phyloP scores from a whole-genome alignment of 805 yeast genomes.

The Ogataea minuta region DNA sequence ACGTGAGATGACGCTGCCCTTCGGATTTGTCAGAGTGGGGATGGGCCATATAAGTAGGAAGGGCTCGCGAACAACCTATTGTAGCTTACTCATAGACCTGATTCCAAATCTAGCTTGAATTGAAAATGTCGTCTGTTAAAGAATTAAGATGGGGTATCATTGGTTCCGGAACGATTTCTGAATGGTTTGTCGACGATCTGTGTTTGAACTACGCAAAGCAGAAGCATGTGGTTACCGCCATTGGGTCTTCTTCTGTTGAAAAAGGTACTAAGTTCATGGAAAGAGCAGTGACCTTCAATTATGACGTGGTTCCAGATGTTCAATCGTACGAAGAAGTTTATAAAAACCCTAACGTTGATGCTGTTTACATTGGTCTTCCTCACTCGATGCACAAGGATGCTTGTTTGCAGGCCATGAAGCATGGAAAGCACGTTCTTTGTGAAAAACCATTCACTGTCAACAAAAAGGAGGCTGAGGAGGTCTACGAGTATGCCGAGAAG shows the following conservation, averaged over 20 bases:
- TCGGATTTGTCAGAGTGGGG: no score
- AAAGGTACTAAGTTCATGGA: slow-evolving; percentile 38
- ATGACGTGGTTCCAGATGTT: slow-evolving; percentile 15
- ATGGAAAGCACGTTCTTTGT: slow-evolving; percentile 51
- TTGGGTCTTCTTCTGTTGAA: slow-evolving; percentile 38
- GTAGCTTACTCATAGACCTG: no score
- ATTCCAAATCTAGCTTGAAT: no score
- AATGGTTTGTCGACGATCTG: slow-evolving; percentile 41
- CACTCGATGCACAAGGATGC: slow-evolving; percentile 49
- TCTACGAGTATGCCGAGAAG: slow-evolving; percentile 42
- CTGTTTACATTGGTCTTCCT: slow-evolving; percentile 56
- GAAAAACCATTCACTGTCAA: slow-evolving; percentile 57
- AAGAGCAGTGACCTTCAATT: slow-evolving; percentile 15
- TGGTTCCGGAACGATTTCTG: slow-evolving; percentile 50
- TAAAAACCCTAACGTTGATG: slow-evolving; percentile 41
- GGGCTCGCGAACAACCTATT: neutral
- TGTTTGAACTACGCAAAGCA: slow-evolving; percentile 25
- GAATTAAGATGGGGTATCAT: slow-evolving; percentile 43
- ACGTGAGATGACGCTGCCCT: no score
- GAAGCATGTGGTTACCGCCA: slow-evolving; percentile 35
- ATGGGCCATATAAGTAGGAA: no score
- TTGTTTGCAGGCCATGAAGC: slow-evolving; percentile 34
- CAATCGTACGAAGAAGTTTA: slow-evolving; percentile 44
- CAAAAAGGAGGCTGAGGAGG: slow-evolving; percentile 40
- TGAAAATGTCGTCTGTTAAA: neutral